Evolutionary conservation across 2,329 filamentous ascomycete species (phyloP).

Genomic region (Fusarium decemcellulare): DNA sequence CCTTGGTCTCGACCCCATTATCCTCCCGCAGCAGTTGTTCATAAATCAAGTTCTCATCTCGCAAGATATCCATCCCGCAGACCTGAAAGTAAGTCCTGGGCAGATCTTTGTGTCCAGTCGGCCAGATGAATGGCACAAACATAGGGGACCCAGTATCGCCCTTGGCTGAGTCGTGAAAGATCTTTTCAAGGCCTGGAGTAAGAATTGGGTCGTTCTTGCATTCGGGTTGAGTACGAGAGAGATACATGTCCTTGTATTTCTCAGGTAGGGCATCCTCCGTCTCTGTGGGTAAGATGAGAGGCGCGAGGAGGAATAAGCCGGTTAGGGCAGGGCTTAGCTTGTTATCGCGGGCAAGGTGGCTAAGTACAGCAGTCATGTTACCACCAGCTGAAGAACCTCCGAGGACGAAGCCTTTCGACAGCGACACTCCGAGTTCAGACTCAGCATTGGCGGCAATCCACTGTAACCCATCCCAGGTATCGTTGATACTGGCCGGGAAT

Average conservation of each 20-base stretch:
- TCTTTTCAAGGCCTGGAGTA: neutral
- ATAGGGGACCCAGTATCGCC: too few species aligned
- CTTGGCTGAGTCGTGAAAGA: neutral
- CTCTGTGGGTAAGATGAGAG: neutral
- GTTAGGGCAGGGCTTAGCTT: neutral
- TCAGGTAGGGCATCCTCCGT: neutral
- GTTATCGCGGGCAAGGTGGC: neutral
- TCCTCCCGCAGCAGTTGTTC: neutral
- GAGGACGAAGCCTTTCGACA: neutral
- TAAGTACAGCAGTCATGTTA: neutral
- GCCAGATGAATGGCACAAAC: neutral
- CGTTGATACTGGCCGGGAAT: too few species aligned
- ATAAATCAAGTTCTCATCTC: slow-evolving; percentile 3
- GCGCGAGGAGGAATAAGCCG: neutral
- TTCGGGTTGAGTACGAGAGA: neutral
- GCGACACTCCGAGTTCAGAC: too few species aligned
- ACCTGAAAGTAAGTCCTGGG: slow-evolving; percentile 7
- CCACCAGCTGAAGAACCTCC: neutral
- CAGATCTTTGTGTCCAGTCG: neutral
- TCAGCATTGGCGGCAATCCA: too few species aligned
- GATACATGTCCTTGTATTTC: neutral
- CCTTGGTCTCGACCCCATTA: neutral
- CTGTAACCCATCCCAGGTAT: too few species aligned
- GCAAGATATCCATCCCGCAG: neutral
- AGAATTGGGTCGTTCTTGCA: neutral